Percentiles rank a stretch among this genome's conserved stretches.
Conservation (phyloP, 306 rosid species). For the Vicia faba region DNA sequence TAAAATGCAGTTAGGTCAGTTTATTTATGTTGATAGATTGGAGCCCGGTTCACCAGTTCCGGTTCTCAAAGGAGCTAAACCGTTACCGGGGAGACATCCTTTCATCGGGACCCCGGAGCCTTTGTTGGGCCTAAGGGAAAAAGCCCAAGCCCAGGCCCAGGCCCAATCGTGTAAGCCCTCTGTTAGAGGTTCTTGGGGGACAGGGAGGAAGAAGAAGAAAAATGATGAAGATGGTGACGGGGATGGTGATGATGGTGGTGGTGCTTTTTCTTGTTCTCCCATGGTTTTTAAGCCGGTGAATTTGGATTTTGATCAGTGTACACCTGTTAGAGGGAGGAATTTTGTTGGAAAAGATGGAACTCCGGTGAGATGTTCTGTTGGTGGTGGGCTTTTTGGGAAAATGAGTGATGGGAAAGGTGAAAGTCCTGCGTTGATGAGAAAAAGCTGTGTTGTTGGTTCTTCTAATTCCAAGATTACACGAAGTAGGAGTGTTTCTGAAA, state of each 20-base stretch:
- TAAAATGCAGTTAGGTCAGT: conserved; percentile 90
- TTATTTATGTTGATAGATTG: conserved; percentile 73
- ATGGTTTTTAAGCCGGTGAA: conserved; percentile 65
- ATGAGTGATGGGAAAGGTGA: conserved; percentile 61
- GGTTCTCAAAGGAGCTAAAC: conserved; percentile 67
- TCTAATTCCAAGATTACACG: conserved; percentile 56
- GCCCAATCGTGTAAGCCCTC: conserved; percentile 45
- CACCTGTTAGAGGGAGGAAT: conserved; percentile 63
- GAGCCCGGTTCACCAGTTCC: conserved; percentile 94
- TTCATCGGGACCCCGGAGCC: conserved; percentile 86
- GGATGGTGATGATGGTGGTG: background rate
- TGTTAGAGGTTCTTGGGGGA: conserved; percentile 88
- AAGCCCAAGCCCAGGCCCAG: conserved; percentile 22
- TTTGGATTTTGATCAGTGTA: conserved; percentile 81
- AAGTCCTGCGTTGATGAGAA: conserved; percentile 71
- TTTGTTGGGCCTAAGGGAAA: conserved; percentile 68
- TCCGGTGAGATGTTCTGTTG: conserved; percentile 62
- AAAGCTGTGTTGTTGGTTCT: conserved; percentile 63
- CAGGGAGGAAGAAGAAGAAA: conserved; percentile 30
- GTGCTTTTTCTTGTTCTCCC: conserved; percentile 52
- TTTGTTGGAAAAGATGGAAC: conserved; percentile 43
- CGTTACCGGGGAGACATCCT: conserved; percentile 87
- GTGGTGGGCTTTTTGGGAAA: conserved; percentile 68
- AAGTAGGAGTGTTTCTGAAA: conserved; percentile 78
- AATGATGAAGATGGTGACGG: background rate